Evolutionary conservation across 768 basidiomycete genomes (phyloP).

Genomic region (Lactarius indigo): DNA sequence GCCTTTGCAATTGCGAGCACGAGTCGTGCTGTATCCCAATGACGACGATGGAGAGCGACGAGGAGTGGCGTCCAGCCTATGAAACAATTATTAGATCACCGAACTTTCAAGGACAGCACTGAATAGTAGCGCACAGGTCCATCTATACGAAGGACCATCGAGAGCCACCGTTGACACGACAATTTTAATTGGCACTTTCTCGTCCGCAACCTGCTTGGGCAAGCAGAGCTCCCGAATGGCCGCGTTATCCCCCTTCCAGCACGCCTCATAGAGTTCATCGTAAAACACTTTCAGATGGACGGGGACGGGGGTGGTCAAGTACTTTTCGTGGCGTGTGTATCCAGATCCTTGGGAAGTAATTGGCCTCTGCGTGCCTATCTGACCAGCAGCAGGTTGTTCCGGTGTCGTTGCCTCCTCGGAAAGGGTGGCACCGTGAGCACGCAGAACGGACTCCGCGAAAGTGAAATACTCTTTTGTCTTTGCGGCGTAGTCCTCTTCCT

Average conservation of each 20-base stretch:
- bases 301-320: conserved; percentile 29
- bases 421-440: background rate
- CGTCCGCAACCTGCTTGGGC: conserved; percentile 35
- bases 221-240: conserved; percentile 52
- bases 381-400: background rate
- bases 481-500: background rate
- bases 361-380: background rate
- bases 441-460: conserved; percentile 3
- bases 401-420: background rate
- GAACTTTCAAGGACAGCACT: background rate
- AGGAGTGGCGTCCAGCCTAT: conserved; percentile 49
- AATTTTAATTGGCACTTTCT: conserved; percentile 42
- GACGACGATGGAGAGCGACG: conserved; percentile 46
- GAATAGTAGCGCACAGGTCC: conserved; percentile 3
- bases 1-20: conserved; percentile 55
- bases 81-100: background rate
- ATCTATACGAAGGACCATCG: conserved; percentile 19
- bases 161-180: conserved; percentile 34
- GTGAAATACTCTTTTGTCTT: background rate
- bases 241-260: conserved; percentile 48
- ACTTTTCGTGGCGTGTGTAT: conserved; percentile 29
- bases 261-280: conserved; percentile 56
- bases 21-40: conserved; percentile 56
- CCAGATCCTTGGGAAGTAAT: conserved; percentile 24
- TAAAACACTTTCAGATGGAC: conserved; percentile 39